Base-by-base conservation (phyloP, 352 stramenopile genomes). In the Phytophthora pini region DNA sequence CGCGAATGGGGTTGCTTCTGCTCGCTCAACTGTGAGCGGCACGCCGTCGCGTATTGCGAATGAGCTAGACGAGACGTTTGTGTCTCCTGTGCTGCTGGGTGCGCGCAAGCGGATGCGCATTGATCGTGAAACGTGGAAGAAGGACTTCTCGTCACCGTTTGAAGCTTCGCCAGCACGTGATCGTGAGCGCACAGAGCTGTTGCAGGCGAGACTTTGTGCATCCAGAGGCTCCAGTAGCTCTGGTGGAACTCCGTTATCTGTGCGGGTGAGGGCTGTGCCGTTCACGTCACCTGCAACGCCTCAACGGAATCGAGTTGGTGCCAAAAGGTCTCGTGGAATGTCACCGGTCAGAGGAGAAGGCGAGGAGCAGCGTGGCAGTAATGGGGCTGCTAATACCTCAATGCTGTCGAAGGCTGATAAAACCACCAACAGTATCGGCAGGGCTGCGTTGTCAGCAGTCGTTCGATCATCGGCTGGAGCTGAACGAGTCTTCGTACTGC, bases 141-240 rank as follows among this genome's bases (percentile, higher is more conserved):
- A 84, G 39, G 84, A 90, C 49, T 90, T 92, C 31, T 85, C 79
- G 15, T 89, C 79, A 4, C 85, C 82, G 4, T 87, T 90, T 39
- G 74, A 90, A 48, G 65, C 77, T 7, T 90, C 84, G 15, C 76
- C 80, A 31, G 65, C 70, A 27, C 79, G 74, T 20, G 64, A 86
- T 44, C 74, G 81, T 17, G 72, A 89, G 31, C 73, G 76, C 22
- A 86, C 67, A 2, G 78, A 90, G 46, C 69, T 77, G 2, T 76
- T 88, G 43, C 80, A 79, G 5, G 80, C 81, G 1, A 78, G 79
- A 11, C 43, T 88, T 24, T 71, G 72, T 34, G 61, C 73, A 38
- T 67, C 63, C 9, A 53, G 27, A 44, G 34, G 38, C 17, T 22
- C 32, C 5, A 41, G 10, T 52, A 36, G 6, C 5, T 53, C n/a